phyloP scores from a whole-genome alignment of 164 flowering plant genomes.

The Umbellularia californica region DNA sequence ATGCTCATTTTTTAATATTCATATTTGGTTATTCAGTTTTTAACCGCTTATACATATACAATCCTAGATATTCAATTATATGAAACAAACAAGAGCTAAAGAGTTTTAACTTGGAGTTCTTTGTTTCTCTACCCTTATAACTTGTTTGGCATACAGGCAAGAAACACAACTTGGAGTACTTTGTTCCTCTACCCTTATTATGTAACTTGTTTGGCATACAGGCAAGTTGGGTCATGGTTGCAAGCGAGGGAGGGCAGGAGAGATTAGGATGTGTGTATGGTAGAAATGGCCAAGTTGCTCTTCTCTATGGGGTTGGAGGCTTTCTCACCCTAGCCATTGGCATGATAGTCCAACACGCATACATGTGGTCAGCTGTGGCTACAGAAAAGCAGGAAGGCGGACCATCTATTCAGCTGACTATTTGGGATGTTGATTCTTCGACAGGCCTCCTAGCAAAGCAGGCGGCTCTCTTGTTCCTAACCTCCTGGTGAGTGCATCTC shows the following conservation, averaged over 20 bases:
- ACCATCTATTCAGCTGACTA: not conserved
- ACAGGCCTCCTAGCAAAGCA: not conserved
- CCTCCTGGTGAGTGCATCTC: not conserved
- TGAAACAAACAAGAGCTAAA: no score
- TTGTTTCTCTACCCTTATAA: no score
- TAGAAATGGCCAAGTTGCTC: conserved; percentile 1
- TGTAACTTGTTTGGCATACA: not conserved
- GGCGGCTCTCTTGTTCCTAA: conserved; percentile 1
- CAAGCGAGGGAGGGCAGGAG: not conserved
- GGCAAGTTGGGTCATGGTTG: not conserved
- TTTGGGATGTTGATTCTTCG: conserved; percentile 2
- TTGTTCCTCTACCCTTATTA: no score
- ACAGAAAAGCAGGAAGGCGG: not conserved
- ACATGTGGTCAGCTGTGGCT: not conserved
- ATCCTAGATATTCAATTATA: no score
- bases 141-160: not conserved
- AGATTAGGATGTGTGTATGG: not conserved
- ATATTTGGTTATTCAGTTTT: no score
- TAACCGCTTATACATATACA: no score
- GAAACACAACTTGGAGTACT: no score
- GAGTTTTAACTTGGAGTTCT: no score
- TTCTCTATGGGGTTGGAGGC: not conserved
- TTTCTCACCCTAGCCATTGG: conserved; percentile 7
- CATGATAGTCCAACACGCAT: not conserved
- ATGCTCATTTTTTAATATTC: no score